Percentiles rank a stretch among this genome's conserved stretches.
These are phyloP conservation scores for Nemania sp. DNA, from an alignment of 2,329 filamentous ascomycete species.

Conservation along the genomic window DNA sequence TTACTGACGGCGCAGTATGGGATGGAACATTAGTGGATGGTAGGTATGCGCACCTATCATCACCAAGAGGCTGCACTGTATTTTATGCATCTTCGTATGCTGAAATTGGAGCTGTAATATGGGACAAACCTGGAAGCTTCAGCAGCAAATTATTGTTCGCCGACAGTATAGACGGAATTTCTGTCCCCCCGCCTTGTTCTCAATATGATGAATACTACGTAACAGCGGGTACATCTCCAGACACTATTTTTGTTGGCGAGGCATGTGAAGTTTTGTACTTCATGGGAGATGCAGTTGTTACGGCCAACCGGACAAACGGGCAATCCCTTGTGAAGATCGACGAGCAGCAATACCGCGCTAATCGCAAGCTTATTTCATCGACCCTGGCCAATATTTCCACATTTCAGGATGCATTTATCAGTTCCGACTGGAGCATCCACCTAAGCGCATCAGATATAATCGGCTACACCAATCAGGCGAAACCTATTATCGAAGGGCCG, in stretches of 20 bases:
- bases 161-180: neutral
- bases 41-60: neutral
- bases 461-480: neutral
- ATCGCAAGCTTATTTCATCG: neutral
- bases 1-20: neutral
- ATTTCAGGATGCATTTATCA: constrained; percentile 12
- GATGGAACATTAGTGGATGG: neutral
- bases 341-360: constrained; percentile 5
- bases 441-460: constrained; percentile 2
- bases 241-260: constrained; percentile 6
- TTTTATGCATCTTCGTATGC: neutral
- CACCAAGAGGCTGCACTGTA: constrained; percentile 1
- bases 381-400: constrained; percentile 3
- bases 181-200: neutral
- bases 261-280: constrained; percentile 10
- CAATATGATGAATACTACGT: constrained; percentile 1
- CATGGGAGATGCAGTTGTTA: constrained; percentile 8
- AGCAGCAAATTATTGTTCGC: neutral
- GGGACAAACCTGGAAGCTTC: neutral
- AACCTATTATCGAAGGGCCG: neutral
- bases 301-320: neutral
- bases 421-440: constrained; percentile 4
- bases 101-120: constrained; percentile 7
- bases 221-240: neutral
- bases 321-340: constrained; percentile 16